Conservation (phyloP, 805 yeast genomes). For the Kodamaea kaohsiungensis region DNA sequence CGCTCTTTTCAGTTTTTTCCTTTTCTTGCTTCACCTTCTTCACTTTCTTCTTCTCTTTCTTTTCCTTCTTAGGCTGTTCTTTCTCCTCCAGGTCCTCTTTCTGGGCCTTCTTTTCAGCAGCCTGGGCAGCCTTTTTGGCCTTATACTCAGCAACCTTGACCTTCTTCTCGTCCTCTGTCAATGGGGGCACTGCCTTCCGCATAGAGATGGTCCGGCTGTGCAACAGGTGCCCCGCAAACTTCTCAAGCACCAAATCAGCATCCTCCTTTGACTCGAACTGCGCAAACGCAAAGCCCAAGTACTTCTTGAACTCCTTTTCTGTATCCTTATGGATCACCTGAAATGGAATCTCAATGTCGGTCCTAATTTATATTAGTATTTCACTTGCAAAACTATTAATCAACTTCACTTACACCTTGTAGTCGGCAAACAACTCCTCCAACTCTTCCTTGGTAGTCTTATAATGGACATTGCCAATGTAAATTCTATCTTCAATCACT, state of each 20-base stretch:
- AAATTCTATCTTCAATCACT: constrained; percentile 46
- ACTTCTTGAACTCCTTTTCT: constrained; percentile 41
- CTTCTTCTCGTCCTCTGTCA: constrained; percentile 45
- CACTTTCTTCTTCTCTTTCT: constrained; percentile 7
- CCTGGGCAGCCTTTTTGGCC: constrained; percentile 22
- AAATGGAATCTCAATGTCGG: constrained; percentile 52
- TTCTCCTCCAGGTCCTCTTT: constrained; percentile 9
- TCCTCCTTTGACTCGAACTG: constrained; percentile 47
- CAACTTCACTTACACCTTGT: constrained; percentile 33
- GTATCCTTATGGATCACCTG: constrained; percentile 37
- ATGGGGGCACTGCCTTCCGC: constrained; percentile 55
- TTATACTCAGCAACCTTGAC: constrained; percentile 35
- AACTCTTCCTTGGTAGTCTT: constrained; percentile 45
- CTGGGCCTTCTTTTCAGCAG: constrained; percentile 10
- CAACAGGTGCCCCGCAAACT: constrained; percentile 43
- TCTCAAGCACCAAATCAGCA: constrained; percentile 46
- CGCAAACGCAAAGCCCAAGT: constrained; percentile 62
- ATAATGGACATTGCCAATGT: constrained; percentile 45
- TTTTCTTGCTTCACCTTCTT: neutral
- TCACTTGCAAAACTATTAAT: neutral
- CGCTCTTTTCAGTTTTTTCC: constrained; percentile 12
- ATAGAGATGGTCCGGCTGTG: constrained; percentile 51
- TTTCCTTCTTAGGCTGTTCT: constrained; percentile 5
- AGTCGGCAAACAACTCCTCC: constrained; percentile 50
- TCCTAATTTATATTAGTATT: constrained; percentile 23